Base-by-base conservation (phyloP, 169 alveolate species). In the Plasmodium billcollinsi region DNA sequence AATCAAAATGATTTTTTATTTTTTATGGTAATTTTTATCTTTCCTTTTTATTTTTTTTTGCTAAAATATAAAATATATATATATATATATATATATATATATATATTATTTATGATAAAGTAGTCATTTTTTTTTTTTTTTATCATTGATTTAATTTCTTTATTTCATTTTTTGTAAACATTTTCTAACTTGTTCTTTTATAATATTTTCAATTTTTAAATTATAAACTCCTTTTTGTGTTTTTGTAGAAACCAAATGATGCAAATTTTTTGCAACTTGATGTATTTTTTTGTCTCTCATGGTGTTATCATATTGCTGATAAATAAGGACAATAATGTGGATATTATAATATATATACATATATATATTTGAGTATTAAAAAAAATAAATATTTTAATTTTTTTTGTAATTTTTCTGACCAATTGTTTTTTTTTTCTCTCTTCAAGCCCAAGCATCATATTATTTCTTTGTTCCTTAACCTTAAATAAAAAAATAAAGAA, bases 171-270 rank as follows among this genome's bases (percentile, higher is more conserved):
- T 63, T 63, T 24, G n/a, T 18, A 18, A 50, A 20, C 47, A 75
- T 62, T 75, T 29, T 11, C 5, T 52, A 75, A 80, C 90, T 63
- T 80, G 90, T 26, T 80, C 65, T 33, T 70, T 67, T 52, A 80
- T 80, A 33, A 80, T 80, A 67, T 80, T 80, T 80, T 80, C 90
- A 43, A 80, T 80, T 72, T 70, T 80, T 21, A 39, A 67, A 80
- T 80, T 80, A 33, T 80, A 80, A 39, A 80, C 80, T 70, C 90
- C 90, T 49, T 39, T 66, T 58, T 80, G 90, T 5, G 90, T 80
- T 47, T 62, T 80, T 58, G 90, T 80, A 50, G 90, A 80, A 14
- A 80, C 73, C 26, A 80, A 43, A 26, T 80, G 90, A 9, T 80
- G 90, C 70, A 80, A 59, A 67, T 80, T 80, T 33, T 80, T 80